Evolutionary conservation across 2,329 filamentous ascomycete genomes (phyloP).

Genomic region (Scedosporium minutisporum): DNA sequence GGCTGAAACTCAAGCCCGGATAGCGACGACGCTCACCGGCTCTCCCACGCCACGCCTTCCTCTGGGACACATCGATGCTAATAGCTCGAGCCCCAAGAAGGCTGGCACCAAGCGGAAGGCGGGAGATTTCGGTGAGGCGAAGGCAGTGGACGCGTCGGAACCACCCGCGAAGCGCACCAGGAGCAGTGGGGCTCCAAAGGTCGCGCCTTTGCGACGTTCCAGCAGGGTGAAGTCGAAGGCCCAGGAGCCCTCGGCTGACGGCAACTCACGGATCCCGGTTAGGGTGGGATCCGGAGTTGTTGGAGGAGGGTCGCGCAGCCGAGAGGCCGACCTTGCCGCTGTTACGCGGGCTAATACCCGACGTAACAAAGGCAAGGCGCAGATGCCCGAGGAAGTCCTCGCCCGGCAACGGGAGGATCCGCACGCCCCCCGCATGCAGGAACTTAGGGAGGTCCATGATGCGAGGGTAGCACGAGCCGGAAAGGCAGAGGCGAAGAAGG

Average conservation of each 20-base stretch:
- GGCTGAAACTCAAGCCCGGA: not conserved
- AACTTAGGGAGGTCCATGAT: slow-evolving; percentile 6
- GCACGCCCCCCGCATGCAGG: not conserved
- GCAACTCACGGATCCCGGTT: slow-evolving; percentile 3
- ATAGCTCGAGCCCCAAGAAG: slow-evolving; percentile 6
- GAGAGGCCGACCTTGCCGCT: slow-evolving; percentile 1
- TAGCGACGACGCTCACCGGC: not conserved
- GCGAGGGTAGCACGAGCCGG: not conserved
- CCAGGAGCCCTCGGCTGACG: not conserved
- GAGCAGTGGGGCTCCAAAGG: not conserved
- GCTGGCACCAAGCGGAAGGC: not conserved
- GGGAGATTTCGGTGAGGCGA: not conserved
- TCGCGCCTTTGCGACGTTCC: not conserved
- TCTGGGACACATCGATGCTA: slow-evolving; percentile 1
- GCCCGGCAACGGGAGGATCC: not conserved
- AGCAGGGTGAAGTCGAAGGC: not conserved
- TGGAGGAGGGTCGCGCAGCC: not conserved
- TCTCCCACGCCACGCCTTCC: slow-evolving; percentile 3
- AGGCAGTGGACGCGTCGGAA: not conserved
- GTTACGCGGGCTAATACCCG: slow-evolving; percentile 6
- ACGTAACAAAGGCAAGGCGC: slow-evolving; percentile 3
- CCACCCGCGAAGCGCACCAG: not conserved
- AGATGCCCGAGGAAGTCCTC: not conserved
- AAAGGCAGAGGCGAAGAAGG: not conserved
- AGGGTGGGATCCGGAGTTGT: not conserved